Base-by-base conservation (phyloP, 805 yeast species). In the Nakazawaea ishiwadae region DNA sequence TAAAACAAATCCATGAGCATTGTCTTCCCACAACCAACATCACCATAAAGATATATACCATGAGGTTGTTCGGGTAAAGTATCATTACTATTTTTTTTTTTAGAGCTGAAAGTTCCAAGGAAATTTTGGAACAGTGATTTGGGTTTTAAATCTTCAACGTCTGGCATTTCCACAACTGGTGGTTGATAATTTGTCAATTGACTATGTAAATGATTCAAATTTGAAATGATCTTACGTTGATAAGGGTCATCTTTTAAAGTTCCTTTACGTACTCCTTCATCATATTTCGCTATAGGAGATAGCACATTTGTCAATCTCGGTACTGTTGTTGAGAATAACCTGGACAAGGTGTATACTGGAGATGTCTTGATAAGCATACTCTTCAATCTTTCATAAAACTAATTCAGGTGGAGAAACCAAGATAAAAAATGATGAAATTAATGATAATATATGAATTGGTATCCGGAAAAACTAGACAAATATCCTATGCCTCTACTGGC, bases 11-110 rank as follows among this genome's bases (percentile, higher is more conserved):
- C 98, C 98, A 93, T 91, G 46, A 93, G 68, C 97, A 93, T 91
- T 6, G 99, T 93, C 58, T 93, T 91, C 4, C 99, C 99, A 62
- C 98, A 90, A 2, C 99, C 99, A 32, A 93, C 99, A 60, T 93
- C 98, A 17, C 99, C 99, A 61, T 86, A 93, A 23, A 93, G 69
- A 55, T 93, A 93, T 6, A 93, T 83, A 4, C 99, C 99, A 49
- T 74, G 69, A 2, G 93, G 96, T 11, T 81, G 68, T 3, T 52
- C 52, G 15, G 60, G 60, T 21, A 62, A 67, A 32, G 54, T 60
- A 7, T 48, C 47, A 27, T 50, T 39, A 26, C 33, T 49, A 7
- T 44, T 15, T 32, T 46, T 26, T 20, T 16, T n/a, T 11, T 17
- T 23, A 5, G 27, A 4, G 9, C 17, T 17, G 26, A 35, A 18